A percentile compares a stretch with the other conserved stretches of the same genome.
These are phyloP conservation scores for Alnus glutinosa DNA, from an alignment of 306 rosid species.

Conservation along the genomic window DNA sequence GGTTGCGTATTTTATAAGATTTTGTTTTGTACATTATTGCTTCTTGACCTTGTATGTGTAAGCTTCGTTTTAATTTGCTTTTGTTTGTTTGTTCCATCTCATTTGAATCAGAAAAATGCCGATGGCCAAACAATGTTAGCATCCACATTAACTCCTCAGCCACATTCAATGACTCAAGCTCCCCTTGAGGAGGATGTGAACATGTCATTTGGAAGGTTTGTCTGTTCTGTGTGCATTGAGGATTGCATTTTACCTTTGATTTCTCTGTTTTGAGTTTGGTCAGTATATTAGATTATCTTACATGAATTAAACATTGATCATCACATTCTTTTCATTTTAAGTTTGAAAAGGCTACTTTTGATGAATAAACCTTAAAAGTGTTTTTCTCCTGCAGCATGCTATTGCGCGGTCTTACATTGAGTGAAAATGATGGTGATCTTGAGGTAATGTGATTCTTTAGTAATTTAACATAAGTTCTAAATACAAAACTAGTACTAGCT, in stretches of 20 bases:
- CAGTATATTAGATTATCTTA: constrained; percentile 7
- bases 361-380: constrained; percentile 26
- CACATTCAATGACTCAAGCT: constrained; percentile 66
- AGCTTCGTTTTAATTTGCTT: constrained; percentile 6
- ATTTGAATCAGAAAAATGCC: constrained; percentile 65
- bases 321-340: constrained; percentile 8
- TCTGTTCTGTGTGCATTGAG: constrained; percentile 29
- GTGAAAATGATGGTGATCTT: constrained; percentile 83
- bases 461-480: constrained; percentile 6
- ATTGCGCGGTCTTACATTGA: constrained; percentile 74
- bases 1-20: constrained; percentile 46
- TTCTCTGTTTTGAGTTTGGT: constrained; percentile 1
- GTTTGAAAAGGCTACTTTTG: constrained; percentile 17
- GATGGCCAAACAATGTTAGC: constrained; percentile 92
- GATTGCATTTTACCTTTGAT: constrained; percentile 11
- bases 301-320: constrained; percentile 12
- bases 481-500: constrained; percentile 8
- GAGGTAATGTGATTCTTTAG: constrained; percentile 55
- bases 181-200: constrained; percentile 78
- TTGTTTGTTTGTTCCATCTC: constrained; percentile 12
- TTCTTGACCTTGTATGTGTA: constrained; percentile 20
- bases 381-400: constrained; percentile 73
- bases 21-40: constrained; percentile 12
- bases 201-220: constrained; percentile 97
- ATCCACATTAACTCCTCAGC: constrained; percentile 90